Base-by-base conservation (phyloP, 176 grass and related monocot species). In the Guadua angustifolia region DNA sequence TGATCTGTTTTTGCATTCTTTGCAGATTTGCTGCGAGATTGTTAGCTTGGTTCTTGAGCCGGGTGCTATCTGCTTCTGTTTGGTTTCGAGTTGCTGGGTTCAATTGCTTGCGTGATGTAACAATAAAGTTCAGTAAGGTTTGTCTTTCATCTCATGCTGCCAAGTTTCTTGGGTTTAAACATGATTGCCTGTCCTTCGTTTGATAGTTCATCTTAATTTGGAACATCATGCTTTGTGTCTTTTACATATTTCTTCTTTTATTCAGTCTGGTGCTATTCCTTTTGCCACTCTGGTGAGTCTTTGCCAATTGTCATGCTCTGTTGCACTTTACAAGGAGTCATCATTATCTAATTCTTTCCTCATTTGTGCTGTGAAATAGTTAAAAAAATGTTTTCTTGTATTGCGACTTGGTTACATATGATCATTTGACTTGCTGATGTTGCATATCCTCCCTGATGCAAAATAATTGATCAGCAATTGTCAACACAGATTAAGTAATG, bases 31-130 rank as follows among this genome's bases (percentile, higher is more conserved):
- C 96, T 63, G 82, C 96, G 6, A 91, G 93, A 82, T 87, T 99
- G 89, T 77, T 95, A 86, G 93, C 96, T 80, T 99, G 96, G 96
- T 99, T 99, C 89, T 90, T 99, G 77, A 95, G 96, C 51, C 85
- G 88, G 45, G 81, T 94, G 55, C 70, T 99, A 68, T 73, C 39
- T 82, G 96, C 93, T 81, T 95, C 93, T 70, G 96, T 99, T 50
- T 75, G 65, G 5, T 99, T 99, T 79, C 96, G 91, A 39, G 96
- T 99, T 52, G 93, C 96, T 81, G 96, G 91, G 22, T 99, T 92
- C 89, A 99, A 99, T 85, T 99, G 96, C 74, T 87, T 95, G 74
- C 87, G 96, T 49, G 96, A 99, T 82, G 91, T 99, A 55, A 85
- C 89, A 85, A 78, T 99, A 76, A 99, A 99, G 69, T 95, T 99